These are phyloP conservation scores for Auxenochlorella pyrenoidosa DNA, from an alignment of 139 green algal genomes.

Conservation along the genomic window DNA sequence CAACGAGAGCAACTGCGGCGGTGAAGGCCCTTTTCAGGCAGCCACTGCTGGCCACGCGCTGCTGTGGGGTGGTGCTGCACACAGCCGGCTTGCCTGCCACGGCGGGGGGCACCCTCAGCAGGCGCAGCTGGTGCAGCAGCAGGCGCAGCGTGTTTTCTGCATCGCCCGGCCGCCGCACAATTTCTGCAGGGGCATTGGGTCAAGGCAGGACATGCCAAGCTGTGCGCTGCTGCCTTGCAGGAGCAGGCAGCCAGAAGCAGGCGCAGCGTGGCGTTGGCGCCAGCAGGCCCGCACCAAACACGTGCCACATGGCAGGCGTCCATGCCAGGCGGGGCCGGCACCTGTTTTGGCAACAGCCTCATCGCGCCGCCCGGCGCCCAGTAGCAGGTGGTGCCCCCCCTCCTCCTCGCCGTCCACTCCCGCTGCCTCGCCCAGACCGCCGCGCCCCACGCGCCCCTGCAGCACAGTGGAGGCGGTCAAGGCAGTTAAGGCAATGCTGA, in stretches of 20 bases:
- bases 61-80: no score
- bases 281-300: no score
- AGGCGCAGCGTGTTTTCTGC: conserved; percentile 69
- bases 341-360: neutral
- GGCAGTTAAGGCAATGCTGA: neutral
- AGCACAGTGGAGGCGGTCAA: neutral
- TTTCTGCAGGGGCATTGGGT: no score
- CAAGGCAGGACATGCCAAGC: no score
- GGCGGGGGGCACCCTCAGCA: neutral
- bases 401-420: neutral
- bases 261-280: no score
- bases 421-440: conserved; percentile 43
- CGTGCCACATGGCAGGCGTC: no score
- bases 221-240: no score
- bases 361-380: conserved; percentile 4
- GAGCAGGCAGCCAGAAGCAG: no score
- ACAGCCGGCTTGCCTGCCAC: conserved; percentile 4
- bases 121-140: conserved; percentile 43
- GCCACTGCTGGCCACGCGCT: no score
- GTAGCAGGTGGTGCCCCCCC: neutral
- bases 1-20: no score
- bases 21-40: no score
- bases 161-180: conserved; percentile 71
- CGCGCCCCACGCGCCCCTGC: conserved; percentile 5
- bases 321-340: no score